Conservation (phyloP, 768 basidiomycete genomes). For the Pilatotrama ljubarskyi region DNA sequence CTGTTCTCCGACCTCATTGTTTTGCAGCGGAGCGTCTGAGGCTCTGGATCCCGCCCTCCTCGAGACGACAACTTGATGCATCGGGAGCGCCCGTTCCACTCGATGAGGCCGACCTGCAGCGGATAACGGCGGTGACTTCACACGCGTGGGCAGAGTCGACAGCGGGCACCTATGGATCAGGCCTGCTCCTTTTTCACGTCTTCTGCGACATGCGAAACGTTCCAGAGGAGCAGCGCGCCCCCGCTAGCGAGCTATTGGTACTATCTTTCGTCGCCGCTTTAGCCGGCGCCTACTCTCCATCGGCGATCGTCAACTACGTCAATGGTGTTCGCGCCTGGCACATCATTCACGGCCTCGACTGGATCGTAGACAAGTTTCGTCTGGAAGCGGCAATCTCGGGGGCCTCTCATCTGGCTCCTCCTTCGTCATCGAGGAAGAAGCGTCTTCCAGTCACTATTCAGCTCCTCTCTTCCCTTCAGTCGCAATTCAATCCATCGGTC, state of each 20-base stretch:
- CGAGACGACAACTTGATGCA: neutral
- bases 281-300: constrained; percentile 34
- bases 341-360: constrained; percentile 39
- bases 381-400: constrained; percentile 34
- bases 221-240: constrained; percentile 35
- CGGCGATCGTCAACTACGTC: constrained; percentile 40
- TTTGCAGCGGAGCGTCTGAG: too few relatives aligned
- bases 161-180: constrained; percentile 36
- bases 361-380: constrained; percentile 30
- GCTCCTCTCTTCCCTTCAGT: neutral
- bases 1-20: too few relatives aligned
- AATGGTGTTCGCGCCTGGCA: constrained; percentile 48
- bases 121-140: constrained; percentile 29
- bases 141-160: constrained; percentile 35
- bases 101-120: constrained; percentile 23
- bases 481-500: constrained; percentile 15
- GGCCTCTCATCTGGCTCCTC: constrained; percentile 33
- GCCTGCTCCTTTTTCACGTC: constrained; percentile 40
- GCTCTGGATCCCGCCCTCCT: constrained; percentile 3
- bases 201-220: constrained; percentile 39
- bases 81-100: neutral
- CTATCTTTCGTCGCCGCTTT: constrained; percentile 17
- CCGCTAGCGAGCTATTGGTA: constrained; percentile 29
- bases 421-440: constrained; percentile 31
- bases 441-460: constrained; percentile 27